Evolutionary conservation across 2,329 filamentous ascomycete genomes (phyloP), one percentile per base, ranked within the genome.

Genomic region (Aspergillus pseudoterreus): DNA sequence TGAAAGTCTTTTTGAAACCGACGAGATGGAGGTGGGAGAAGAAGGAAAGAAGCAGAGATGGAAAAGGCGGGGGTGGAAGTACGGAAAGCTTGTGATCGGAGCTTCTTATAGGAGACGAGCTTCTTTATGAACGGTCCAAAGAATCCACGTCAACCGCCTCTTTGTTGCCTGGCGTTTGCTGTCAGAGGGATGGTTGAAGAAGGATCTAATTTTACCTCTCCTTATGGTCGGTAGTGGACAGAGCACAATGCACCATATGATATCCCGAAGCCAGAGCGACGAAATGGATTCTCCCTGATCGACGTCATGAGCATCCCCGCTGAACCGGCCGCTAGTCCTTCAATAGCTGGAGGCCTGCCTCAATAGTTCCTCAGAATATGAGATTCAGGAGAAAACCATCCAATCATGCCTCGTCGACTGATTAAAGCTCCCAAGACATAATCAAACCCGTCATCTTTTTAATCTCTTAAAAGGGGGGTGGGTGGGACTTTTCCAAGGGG

Each of bases 301-400:
- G 48, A 59, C 53, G 55, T 59, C 57, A 57, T 53, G 43, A 46
- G 41, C 43, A 47, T 47, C 46, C 44, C 39, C 48, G 17, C 47
- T 50, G 45, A 49, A 32, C 43, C 41, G 47, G 32, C 43, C 50
- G 55, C 54, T 55, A 55, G 39, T 42, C 39, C 46, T 44, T 58
- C 59, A 57, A 58, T 60, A 58, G 59, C 56, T 55, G 46, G 33
- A 30, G 30, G 44, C 21, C 42, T 47, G 45, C 49, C 24, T 55
- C 54, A 57, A 58, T 58, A 58, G 56, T 58, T 35, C 39, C 36
- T 17, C 14, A 42, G n/a, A 41, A 14, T 8, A 17, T 19, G 27
- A 30, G 22, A 47, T 14, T 10, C 22, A 30, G 36, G 32, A 43
- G 41, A 27, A 42, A 43, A n/a, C 14, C 22, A 43, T 22, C 50